phyloP scores from a whole-genome alignment of 805 yeast genomes.

The Blastobotrys muscicola region DNA sequence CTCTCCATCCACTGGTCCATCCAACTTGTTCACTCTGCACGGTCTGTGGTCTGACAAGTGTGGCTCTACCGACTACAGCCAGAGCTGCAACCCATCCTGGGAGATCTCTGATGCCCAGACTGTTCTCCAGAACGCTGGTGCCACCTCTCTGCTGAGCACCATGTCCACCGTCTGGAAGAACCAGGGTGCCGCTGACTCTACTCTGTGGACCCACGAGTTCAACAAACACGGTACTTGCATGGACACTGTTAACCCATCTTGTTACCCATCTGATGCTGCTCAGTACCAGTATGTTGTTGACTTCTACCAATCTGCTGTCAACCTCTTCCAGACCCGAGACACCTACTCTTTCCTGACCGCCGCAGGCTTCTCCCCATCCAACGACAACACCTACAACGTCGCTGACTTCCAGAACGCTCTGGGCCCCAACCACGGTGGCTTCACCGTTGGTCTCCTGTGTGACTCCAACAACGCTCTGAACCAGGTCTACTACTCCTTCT shows the following conservation, averaged over 20 bases:
- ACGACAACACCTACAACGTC: conserved; percentile 45
- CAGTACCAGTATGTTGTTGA: conserved; percentile 47
- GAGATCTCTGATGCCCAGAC: conserved; percentile 42
- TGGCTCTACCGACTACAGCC: conserved; percentile 42
- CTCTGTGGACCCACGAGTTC: conserved; percentile 83
- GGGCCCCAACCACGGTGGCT: conserved; percentile 36
- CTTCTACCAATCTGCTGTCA: conserved; percentile 53
- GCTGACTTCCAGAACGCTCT: conserved; percentile 28
- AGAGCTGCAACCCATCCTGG: conserved; percentile 60
- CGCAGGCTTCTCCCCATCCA: conserved; percentile 65
- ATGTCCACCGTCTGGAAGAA: conserved; percentile 68
- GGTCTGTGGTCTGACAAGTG: conserved; percentile 89
- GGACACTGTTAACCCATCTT: conserved; percentile 62
- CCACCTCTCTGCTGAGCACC: conserved; percentile 42
- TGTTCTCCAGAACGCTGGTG: conserved; percentile 33
- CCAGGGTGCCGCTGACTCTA: conserved; percentile 54
- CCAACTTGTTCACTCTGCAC: conserved; percentile 65
- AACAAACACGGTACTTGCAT: conserved; percentile 93
- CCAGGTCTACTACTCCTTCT: conserved; percentile 76
- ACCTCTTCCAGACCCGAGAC: conserved; percentile 48
- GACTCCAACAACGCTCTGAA: conserved; percentile 41
- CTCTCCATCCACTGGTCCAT: conserved; percentile 61
- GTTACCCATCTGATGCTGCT: conserved; percentile 38
- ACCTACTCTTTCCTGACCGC: conserved; percentile 57
- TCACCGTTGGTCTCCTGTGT: conserved; percentile 47